These are phyloP conservation scores for Goniomonas avonlea DNA, from an alignment of 78 protist species.

Conservation along the genomic window DNA sequence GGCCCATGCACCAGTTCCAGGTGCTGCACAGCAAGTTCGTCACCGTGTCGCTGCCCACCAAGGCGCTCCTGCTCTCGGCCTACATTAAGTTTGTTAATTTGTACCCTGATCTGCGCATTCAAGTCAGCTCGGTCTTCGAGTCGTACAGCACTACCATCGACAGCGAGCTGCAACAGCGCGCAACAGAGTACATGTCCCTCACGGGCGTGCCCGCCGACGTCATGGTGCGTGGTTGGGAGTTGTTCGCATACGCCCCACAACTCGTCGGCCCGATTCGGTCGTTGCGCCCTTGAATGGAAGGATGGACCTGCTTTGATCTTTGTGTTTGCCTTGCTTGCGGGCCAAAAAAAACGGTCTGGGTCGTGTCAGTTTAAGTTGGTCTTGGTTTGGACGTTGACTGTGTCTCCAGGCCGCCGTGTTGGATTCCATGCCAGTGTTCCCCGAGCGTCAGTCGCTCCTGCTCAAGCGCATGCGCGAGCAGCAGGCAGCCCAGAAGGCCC, in stretches of 20 bases:
- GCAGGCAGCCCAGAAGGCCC: not conserved
- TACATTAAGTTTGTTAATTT: constrained; percentile 74
- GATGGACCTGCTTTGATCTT: too few relatives aligned
- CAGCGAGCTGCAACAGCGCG: constrained; percentile 88
- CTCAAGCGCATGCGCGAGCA: constrained; percentile 27
- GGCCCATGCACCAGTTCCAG: constrained; percentile 45
- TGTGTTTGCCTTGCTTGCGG: too few relatives aligned
- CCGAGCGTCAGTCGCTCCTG: constrained; percentile 50
- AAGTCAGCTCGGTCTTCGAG: not conserved
- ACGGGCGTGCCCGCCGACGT: not conserved
- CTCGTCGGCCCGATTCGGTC: not conserved
- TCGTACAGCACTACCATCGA: not conserved
- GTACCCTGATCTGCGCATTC: constrained; percentile 62
- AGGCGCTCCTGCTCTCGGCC: constrained; percentile 73
- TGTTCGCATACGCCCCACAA: not conserved
- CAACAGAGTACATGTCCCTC: constrained; percentile 79
- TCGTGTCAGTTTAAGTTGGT: too few relatives aligned
- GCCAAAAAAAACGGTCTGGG: too few relatives aligned
- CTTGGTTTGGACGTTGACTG: too few relatives aligned
- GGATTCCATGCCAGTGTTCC: constrained; percentile 71
- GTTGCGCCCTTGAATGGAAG: too few relatives aligned
- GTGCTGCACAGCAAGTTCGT: constrained; percentile 52
- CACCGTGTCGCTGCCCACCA: constrained; percentile 16
- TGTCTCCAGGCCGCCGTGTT: constrained; percentile 29
- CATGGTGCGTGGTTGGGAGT: not conserved